Evolutionary conservation across 371 early-diverging fungal species (phyloP).

Genomic region (Lichtheimia corymbifera): DNA sequence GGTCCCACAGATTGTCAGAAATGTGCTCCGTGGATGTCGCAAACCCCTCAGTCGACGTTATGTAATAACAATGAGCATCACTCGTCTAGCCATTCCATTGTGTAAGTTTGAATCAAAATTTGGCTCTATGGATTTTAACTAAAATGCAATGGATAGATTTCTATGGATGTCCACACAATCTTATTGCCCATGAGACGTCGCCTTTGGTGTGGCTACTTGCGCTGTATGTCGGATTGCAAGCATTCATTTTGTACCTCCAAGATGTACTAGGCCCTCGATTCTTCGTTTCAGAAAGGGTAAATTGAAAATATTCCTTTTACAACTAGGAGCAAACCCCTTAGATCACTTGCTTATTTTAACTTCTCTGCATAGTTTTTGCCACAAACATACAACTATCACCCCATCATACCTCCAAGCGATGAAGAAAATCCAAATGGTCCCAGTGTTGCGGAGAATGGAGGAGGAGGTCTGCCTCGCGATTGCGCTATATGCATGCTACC

Average conservation of each 20-base stretch:
- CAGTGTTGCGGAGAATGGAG: constrained; percentile 12
- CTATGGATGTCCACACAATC: constrained; percentile 62
- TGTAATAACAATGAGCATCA: constrained; percentile 62
- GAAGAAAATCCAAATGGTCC: constrained; percentile 10
- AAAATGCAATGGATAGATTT: constrained; percentile 34
- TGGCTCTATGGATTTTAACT: background rate
- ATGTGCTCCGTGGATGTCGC: constrained; percentile 63
- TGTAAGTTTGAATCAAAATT: constrained; percentile 33
- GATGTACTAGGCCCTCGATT: constrained; percentile 73
- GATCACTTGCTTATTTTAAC: background rate
- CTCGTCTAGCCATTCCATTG: constrained; percentile 64
- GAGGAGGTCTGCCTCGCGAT: constrained; percentile 23
- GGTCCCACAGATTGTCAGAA: constrained; percentile 79
- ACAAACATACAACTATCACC: constrained; percentile 73
- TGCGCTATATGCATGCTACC: constrained; percentile 82
- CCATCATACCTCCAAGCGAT: constrained; percentile 44
- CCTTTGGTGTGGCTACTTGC: constrained; percentile 56
- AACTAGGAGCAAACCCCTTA: no score
- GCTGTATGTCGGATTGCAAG: constrained; percentile 63
- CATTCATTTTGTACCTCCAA: constrained; percentile 63
- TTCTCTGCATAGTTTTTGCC: constrained; percentile 55
- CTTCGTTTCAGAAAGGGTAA: constrained; percentile 71
- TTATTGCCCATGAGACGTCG: constrained; percentile 56
- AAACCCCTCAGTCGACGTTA: constrained; percentile 62
- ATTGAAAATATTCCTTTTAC: background rate